Evolutionary conservation across 176 grass and related monocot genomes (phyloP).

Genomic region (Oryza meridionalis): DNA sequence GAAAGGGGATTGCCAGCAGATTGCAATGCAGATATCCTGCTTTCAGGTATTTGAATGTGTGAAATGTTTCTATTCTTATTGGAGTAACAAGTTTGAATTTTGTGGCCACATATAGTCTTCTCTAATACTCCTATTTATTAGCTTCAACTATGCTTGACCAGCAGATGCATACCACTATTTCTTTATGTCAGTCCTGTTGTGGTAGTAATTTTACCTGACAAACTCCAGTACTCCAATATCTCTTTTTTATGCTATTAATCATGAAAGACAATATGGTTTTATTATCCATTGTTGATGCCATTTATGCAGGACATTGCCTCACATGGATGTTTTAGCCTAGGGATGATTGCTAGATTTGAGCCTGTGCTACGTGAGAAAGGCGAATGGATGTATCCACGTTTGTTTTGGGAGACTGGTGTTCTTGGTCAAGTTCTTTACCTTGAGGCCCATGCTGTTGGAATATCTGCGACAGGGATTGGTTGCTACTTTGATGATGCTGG

Average conservation of each 20-base stretch:
- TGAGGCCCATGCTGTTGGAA: conserved; percentile 91
- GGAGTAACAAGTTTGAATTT: background rate
- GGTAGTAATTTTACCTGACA: background rate
- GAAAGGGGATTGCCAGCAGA: conserved; percentile 67
- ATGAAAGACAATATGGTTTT: background rate
- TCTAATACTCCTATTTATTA: background rate
- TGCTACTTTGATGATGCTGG: conserved; percentile 98
- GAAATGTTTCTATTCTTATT: background rate
- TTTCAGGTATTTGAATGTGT: conserved; percentile 59
- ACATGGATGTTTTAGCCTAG: conserved; percentile 94
- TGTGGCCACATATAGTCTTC: background rate
- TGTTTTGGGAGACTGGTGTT: conserved; percentile 94
- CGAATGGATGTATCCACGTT: conserved; percentile 95
- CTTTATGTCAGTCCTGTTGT: background rate
- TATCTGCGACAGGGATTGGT: conserved; percentile 95
- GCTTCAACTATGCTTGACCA: background rate
- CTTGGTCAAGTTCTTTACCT: conserved; percentile 96
- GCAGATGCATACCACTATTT: background rate
- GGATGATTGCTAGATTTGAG: conserved; percentile 89
- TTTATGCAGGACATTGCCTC: conserved; percentile 87
- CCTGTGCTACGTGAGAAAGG: conserved; percentile 68
- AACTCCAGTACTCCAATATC: background rate
- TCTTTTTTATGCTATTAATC: background rate
- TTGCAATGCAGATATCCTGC: conserved; percentile 87
- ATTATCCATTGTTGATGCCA: conserved; percentile 15